phyloP scores from a whole-genome alignment of 805 yeast species.

The Ogataea degrootiae region DNA sequence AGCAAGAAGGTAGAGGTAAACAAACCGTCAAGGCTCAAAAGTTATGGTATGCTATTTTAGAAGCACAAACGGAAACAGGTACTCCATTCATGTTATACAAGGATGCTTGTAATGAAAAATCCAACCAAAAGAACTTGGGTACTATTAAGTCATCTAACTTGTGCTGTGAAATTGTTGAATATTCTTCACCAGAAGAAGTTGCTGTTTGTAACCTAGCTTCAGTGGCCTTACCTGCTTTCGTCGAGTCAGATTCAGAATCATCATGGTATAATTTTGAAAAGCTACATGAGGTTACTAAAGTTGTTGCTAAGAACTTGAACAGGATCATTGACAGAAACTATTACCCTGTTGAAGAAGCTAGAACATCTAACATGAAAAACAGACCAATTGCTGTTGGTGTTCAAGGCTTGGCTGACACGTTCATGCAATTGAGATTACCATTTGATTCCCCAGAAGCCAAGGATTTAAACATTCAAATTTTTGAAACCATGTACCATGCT shows the following conservation, averaged over 20 bases:
- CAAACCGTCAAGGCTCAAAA: constrained; percentile 52
- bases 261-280: constrained; percentile 52
- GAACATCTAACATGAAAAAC: constrained; percentile 48
- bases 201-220: constrained; percentile 63
- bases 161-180: constrained; percentile 62
- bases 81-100: constrained; percentile 62
- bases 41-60: constrained; percentile 56
- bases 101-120: constrained; percentile 55
- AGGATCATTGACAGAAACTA: constrained; percentile 51
- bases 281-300: constrained; percentile 51
- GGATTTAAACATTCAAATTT: constrained; percentile 53
- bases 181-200: constrained; percentile 52
- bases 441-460: constrained; percentile 55
- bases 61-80: constrained; percentile 63
- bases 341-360: constrained; percentile 54
- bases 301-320: constrained; percentile 51
- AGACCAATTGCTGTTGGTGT: constrained; percentile 63
- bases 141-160: constrained; percentile 55
- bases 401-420: constrained; percentile 58
- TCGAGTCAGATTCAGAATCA: constrained; percentile 37
- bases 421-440: constrained; percentile 51
- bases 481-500: constrained; percentile 58
- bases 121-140: constrained; percentile 59
- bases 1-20: constrained; percentile 46
- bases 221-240: constrained; percentile 53